Base-by-base conservation (phyloP, 2,329 filamentous ascomycete genomes). In the Pseudophaeomoniella oleicola region DNA sequence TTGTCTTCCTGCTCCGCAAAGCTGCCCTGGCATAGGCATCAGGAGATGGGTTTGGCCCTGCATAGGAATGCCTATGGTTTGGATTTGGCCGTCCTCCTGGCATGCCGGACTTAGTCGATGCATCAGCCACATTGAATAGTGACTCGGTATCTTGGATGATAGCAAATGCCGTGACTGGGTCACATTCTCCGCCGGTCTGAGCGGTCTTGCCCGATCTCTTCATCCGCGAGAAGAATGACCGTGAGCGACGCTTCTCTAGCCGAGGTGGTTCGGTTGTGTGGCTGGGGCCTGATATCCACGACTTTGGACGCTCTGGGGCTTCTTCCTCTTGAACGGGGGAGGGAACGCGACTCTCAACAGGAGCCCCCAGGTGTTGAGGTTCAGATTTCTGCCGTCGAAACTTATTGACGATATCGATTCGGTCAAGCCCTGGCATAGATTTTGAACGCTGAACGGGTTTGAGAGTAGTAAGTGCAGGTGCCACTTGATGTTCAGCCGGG, bases 1-100 rank as follows among this genome's bases (percentile, higher is more conserved):
- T 49, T 14, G 41, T 41, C 15, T 36, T 42, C 22, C 22, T 27
- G n/a, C 22, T 27, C 22, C 22, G 22, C 22, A 27, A 9, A 27
- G 6, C 22, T n/a, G 22, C 22, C n/a, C 22, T 6, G 6, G n/a
- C 22, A 27, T 27, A 27, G n/a, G 22, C 22, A n/a, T 27, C 22
- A 9, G 22, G 22, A 9, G 22, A 27, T 27, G 22, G 22, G n/a
- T n/a, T 27, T 6, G 22, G 22, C n/a, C 22, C 22, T 27, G 22
- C 22, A 27, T 27, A 27, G 6, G 22, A 27, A 27, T 27, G n/a
- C n/a, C 22, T 6, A 9, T 27, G 22, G 9, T 6, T 9, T 27
- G 22, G 22, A n/a, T 9, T 27, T 27, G 22, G 22, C n/a, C 22
- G 6, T 27, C 22, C 22, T 9, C n/a, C 9, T 27, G n/a, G 22